These are phyloP conservation scores for Trametes villosa DNA, from an alignment of 768 basidiomycete genomes.

Conservation along the genomic window DNA sequence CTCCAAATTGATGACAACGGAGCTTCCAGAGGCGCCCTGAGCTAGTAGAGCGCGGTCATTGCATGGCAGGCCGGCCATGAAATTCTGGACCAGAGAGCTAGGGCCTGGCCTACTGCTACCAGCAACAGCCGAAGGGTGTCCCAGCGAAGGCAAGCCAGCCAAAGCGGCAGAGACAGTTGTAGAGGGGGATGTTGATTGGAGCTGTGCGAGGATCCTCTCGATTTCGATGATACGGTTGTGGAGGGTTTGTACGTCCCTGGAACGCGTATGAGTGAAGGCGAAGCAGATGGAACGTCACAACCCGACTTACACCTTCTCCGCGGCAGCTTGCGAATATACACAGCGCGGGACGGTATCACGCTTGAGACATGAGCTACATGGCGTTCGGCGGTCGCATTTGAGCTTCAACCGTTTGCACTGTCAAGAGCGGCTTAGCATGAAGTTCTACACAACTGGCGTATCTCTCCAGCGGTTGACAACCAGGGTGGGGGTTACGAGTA, in stretches of 20 bases:
- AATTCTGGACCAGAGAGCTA: neutral
- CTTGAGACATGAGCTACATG: conserved; percentile 79
- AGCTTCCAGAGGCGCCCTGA: conserved; percentile 44
- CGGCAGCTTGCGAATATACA: conserved; percentile 79
- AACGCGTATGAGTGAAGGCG: neutral
- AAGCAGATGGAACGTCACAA: neutral
- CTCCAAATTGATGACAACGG: conserved; percentile 57
- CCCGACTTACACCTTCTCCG: conserved; percentile 76
- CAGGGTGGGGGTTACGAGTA: neutral
- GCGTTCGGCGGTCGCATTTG: conserved; percentile 79
- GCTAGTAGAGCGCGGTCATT: conserved; percentile 46
- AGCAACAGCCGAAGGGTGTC: conserved; percentile 10
- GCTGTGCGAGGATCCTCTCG: conserved; percentile 60
- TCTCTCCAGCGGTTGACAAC: neutral
- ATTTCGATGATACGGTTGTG: conserved; percentile 79
- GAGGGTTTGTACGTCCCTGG: conserved; percentile 78
- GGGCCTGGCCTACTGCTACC: conserved; percentile 16
- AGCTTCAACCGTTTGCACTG: conserved; percentile 90
- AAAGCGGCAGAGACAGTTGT: conserved; percentile 26
- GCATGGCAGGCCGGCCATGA: conserved; percentile 33
- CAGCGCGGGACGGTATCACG: conserved; percentile 76
- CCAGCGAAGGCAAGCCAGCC: conserved; percentile 23
- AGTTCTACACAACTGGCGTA: neutral
- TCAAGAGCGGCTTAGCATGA: neutral
- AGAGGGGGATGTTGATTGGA: conserved; percentile 37